Base-by-base conservation (phyloP, 306 rosid genomes). In the Mucuna pruriens region DNA sequence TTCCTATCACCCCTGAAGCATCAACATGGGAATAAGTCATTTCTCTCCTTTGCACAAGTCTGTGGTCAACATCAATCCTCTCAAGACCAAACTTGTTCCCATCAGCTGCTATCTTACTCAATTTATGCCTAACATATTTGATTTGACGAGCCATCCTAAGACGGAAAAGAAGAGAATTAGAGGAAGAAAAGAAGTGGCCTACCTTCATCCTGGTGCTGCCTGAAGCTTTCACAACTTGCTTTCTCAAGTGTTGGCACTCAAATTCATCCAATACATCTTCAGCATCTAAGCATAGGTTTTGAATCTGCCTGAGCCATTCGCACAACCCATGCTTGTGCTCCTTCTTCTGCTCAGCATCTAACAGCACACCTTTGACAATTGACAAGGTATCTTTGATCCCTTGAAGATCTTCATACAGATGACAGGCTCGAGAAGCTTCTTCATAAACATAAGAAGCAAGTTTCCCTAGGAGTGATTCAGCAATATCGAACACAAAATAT, bases 331-430 rank as follows among this genome's bases (percentile, higher is more conserved):
- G 79, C 15, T 57, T 39, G 1, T 57, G 69, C 10, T 57, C 51
- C 66, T 54, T 42, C 55, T 58, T 75, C 16, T 75, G 4, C 42
- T 75, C 79, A 16, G 79, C 79, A 75, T 75, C 79, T n/a, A 74
- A 39, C 12, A 74, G 6, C 26, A 74, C 39, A 12, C 36, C 79
- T 23, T 40, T 74, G 8, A 74, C 39, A 5, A 42, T 49, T 2
- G 55, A 78, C 29, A 78, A 20, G 7, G 75, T 66, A 26, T 34
- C 40, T 51, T 66, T 51, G 20, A 65, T 2, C 42, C 40, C 40
- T 22, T 66, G 66, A 3, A 66, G 0, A 40, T 66, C 67, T 2
- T 78, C 67, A 9, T 51, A 66, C 29, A 78, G 40, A 78, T 63
- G 20, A 20, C n/a, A 60, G 12, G 60, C 82, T 25, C 13, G 13